Evolutionary conservation across 177 flowering plant species (phyloP).

Genomic region (Tripterygium wilfordii): DNA sequence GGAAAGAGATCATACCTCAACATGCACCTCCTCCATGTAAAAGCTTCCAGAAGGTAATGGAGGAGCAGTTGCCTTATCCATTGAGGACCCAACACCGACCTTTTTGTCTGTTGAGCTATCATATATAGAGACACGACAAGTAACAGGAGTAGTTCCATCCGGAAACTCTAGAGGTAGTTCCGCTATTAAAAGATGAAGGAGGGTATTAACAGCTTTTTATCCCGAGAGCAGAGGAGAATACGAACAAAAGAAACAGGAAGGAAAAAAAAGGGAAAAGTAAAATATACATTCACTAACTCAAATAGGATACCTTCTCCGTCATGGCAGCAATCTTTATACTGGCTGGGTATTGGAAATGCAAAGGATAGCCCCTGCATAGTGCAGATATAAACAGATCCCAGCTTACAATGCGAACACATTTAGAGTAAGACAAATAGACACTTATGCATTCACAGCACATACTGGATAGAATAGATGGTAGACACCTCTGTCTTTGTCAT

Average conservation of each 20-base stretch:
- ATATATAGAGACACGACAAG: constrained; percentile 90
- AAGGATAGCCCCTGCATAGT: constrained; percentile 78
- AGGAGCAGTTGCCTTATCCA: constrained; percentile 82
- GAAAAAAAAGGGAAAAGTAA: neutral
- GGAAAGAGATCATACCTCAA: constrained; percentile 51
- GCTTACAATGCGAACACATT: neutral
- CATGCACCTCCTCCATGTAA: constrained; percentile 92
- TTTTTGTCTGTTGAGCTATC: constrained; percentile 74
- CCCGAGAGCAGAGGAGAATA: too few species aligned
- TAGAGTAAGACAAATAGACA: neutral
- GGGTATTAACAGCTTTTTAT: too few species aligned
- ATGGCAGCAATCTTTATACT: constrained; percentile 76
- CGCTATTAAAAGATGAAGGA: constrained; percentile 35
- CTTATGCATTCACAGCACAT: constrained; percentile 14
- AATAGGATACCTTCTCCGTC: constrained; percentile 67
- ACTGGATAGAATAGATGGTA: constrained; percentile 91
- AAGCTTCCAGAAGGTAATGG: constrained; percentile 76
- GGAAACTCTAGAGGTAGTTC: constrained; percentile 95
- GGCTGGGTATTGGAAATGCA: constrained; percentile 92
- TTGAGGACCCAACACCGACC: constrained; percentile 81
- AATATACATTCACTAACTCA: neutral
- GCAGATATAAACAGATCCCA: constrained; percentile 8
- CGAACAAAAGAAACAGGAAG: neutral
- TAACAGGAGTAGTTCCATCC: constrained; percentile 97
- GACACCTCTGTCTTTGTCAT: constrained; percentile 88